phyloP scores from a whole-genome alignment of 495 filamentous ascomycete species.

The Penicilliopsis zonata region DNA sequence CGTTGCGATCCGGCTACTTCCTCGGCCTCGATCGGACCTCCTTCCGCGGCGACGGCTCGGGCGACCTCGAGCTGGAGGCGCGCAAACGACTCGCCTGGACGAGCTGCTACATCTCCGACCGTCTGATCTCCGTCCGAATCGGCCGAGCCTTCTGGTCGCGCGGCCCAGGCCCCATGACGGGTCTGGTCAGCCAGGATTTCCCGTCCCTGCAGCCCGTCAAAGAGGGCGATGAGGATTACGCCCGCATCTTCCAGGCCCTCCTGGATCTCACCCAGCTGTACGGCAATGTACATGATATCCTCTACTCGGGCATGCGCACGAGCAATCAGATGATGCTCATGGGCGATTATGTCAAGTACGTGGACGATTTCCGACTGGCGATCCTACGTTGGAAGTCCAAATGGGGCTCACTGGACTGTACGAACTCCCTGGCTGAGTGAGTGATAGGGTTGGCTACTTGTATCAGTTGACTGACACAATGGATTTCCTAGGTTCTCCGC shows the following conservation, averaged over 20 bases:
- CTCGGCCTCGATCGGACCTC: constrained; percentile 46
- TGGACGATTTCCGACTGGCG: constrained; percentile 51
- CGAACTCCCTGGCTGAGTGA: no score
- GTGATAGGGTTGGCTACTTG: constrained; percentile 11
- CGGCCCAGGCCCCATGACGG: constrained; percentile 50
- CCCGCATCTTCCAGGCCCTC: constrained; percentile 49
- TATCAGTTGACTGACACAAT: no score
- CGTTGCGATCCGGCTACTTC: constrained; percentile 52
- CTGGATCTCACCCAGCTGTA: constrained; percentile 56
- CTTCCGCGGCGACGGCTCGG: constrained; percentile 34
- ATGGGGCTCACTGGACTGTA: constrained; percentile 47
- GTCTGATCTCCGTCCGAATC: constrained; percentile 50
- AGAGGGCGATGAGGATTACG: constrained; percentile 47
- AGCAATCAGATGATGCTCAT: constrained; percentile 53
- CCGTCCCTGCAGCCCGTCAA: constrained; percentile 41
- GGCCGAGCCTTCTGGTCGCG: constrained; percentile 56
- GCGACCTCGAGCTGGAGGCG: constrained; percentile 37
- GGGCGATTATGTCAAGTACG: constrained; percentile 55
- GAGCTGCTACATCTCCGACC: constrained; percentile 52
- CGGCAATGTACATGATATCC: constrained; percentile 52
- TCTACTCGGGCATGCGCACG: constrained; percentile 52
- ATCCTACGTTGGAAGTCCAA: constrained; percentile 52
- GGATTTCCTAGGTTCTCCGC: constrained; percentile 43
- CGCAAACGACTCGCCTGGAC: constrained; percentile 51
- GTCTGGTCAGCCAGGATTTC: constrained; percentile 45